Conservation (phyloP, 2,329 filamentous ascomycete genomes). For the Verticillium nonalfalfae region DNA sequence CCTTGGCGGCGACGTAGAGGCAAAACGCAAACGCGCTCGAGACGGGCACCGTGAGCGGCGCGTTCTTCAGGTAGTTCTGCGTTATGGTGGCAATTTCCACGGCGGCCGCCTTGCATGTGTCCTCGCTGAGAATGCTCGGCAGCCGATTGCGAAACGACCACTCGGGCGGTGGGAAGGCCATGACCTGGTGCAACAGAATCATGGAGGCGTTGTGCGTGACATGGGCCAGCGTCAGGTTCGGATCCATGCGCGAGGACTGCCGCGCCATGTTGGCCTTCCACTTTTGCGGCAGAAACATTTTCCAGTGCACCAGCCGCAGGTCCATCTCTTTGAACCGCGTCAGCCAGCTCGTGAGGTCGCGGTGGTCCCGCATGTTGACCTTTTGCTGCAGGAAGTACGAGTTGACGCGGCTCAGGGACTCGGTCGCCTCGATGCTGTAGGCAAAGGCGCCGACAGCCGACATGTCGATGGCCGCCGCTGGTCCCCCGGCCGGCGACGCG, state of each 20-base stretch:
- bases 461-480: constrained; percentile 18
- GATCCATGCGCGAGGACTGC: constrained; percentile 30
- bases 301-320: constrained; percentile 32
- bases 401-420: constrained; percentile 32
- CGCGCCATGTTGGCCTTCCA: constrained; percentile 27
- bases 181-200: constrained; percentile 37
- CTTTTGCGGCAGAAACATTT: constrained; percentile 30
- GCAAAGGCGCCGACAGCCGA: constrained; percentile 33
- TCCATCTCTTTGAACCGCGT: constrained; percentile 38
- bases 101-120: constrained; percentile 35
- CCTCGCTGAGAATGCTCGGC: constrained; percentile 32
- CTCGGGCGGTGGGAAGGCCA: constrained; percentile 30
- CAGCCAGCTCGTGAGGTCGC: constrained; percentile 30
- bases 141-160: constrained; percentile 27
- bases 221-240: constrained; percentile 39
- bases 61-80: constrained; percentile 30
- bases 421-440: constrained; percentile 35
- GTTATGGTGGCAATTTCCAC: constrained; percentile 34
- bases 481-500: constrained; percentile 4
- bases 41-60: constrained; percentile 15
- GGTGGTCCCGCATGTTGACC: constrained; percentile 25
- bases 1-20: constrained; percentile 30
- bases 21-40: constrained; percentile 35
- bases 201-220: constrained; percentile 40
- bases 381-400: constrained; percentile 34